Percentiles rank a stretch among this genome's conserved stretches.
Conservation (phyloP, 257 asterid species). For the Solanum phureja region DNA sequence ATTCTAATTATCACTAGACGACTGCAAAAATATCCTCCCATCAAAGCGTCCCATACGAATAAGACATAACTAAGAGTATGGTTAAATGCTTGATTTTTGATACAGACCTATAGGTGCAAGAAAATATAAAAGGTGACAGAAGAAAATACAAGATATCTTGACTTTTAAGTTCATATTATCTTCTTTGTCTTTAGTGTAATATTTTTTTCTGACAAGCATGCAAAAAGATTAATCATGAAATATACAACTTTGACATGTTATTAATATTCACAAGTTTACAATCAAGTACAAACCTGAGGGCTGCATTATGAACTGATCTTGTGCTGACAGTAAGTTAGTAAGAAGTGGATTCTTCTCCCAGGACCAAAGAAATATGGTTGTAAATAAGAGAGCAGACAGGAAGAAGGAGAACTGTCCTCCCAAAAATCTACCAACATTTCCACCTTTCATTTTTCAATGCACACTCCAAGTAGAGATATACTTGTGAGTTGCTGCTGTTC, state of each 20-base stretch:
- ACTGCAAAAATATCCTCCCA: background rate
- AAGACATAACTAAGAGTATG: background rate
- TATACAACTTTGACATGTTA: background rate
- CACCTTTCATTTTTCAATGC: slow-evolving; percentile 41
- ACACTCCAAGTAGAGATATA: background rate
- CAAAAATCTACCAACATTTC: slow-evolving; percentile 38
- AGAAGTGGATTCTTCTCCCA: slow-evolving; percentile 73
- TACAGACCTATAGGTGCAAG: background rate
- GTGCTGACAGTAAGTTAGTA: slow-evolving; percentile 38
- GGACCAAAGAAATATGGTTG: slow-evolving; percentile 55
- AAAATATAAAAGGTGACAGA: background rate
- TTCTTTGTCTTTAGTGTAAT: background rate
- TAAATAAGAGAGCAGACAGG: slow-evolving; percentile 42
- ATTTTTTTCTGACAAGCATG: background rate
- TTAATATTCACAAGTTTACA: background rate
- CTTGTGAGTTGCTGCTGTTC: background rate
- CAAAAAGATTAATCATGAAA: background rate
- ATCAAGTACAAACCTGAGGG: slow-evolving; percentile 35
- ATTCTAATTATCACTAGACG: background rate
- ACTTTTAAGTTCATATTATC: background rate
- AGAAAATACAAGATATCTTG: background rate
- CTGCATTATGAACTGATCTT: slow-evolving; percentile 53
- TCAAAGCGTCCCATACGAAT: background rate
- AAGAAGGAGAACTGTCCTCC: slow-evolving; percentile 49
- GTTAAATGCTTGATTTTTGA: background rate